phyloP scores from a whole-genome alignment of 208 protist species.

The Crithidia fasciculata region DNA sequence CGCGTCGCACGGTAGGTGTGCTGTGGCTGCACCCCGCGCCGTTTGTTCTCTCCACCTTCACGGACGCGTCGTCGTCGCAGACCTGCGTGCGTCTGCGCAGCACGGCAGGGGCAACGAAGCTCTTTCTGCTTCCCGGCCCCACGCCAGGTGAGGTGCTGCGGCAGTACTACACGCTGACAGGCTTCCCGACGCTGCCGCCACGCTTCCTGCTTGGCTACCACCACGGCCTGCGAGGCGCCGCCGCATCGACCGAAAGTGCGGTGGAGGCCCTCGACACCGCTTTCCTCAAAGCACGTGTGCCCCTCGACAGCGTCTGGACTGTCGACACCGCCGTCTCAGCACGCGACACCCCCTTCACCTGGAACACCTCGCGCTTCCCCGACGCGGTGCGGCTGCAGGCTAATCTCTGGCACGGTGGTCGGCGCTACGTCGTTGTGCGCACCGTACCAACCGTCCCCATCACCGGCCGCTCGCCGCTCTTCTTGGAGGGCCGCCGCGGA shows the following conservation, averaged over 20 bases:
- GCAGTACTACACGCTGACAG: slow-evolving; percentile 95
- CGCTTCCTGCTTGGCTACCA: slow-evolving; percentile 96
- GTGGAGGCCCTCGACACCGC: slow-evolving; percentile 26
- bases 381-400: slow-evolving; percentile 89
- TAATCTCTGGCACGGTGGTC: slow-evolving; percentile 66
- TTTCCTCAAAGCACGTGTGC: slow-evolving; percentile 32
- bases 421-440: slow-evolving; percentile 94
- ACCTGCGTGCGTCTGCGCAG: slow-evolving; percentile 34
- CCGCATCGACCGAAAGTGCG: slow-evolving; percentile 13
- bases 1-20: slow-evolving; percentile 39
- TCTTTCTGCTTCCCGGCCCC: slow-evolving; percentile 94
- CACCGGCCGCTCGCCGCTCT: slow-evolving; percentile 65
- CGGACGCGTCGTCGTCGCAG: slow-evolving; percentile 6
- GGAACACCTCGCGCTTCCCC: slow-evolving; percentile 82
- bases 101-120: slow-evolving; percentile 91
- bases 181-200: slow-evolving; percentile 93
- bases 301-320: slow-evolving; percentile 51
- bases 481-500: slow-evolving; percentile 59
- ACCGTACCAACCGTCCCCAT: slow-evolving; percentile 96
- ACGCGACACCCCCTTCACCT: slow-evolving; percentile 50
- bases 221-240: slow-evolving; percentile 56
- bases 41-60: slow-evolving; percentile 24
- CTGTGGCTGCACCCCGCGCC: slow-evolving; percentile 51
- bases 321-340: slow-evolving; percentile 22
- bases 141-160: slow-evolving; percentile 78